A percentile compares a stretch with the other conserved stretches of the same genome.
phyloP scores from a whole-genome alignment of 2,329 filamentous ascomycete species.

The Microdochium paspali region DNA sequence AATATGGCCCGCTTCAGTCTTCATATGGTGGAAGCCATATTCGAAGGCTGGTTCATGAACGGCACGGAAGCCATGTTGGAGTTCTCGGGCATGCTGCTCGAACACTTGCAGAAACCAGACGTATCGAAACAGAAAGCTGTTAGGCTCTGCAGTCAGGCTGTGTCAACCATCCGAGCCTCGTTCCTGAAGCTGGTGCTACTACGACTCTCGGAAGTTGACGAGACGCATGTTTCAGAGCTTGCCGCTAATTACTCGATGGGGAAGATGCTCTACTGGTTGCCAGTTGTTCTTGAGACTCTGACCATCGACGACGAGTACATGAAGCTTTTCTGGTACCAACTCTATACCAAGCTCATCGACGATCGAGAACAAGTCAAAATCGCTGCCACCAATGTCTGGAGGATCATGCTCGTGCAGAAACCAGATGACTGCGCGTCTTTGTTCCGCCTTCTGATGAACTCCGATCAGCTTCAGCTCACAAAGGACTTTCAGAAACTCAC shows the following conservation, averaged over 20 bases:
- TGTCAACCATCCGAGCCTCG: constrained; percentile 64
- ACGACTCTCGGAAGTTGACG: constrained; percentile 74
- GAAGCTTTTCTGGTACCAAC: constrained; percentile 80
- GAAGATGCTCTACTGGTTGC: constrained; percentile 92
- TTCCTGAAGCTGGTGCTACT: constrained; percentile 75
- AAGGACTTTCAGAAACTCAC: constrained; percentile 75
- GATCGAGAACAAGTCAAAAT: constrained; percentile 56
- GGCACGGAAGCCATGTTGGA: constrained; percentile 78
- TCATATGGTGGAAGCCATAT: constrained; percentile 82
- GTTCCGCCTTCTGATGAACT: constrained; percentile 60
- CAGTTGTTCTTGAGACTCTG: constrained; percentile 71
- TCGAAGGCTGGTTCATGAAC: constrained; percentile 93
- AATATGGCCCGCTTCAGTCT: constrained; percentile 75
- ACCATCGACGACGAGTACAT: constrained; percentile 74
- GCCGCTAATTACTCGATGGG: constrained; percentile 67
- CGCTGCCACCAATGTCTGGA: constrained; percentile 75
- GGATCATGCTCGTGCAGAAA: constrained; percentile 91
- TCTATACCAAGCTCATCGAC: constrained; percentile 83
- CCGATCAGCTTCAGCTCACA: constrained; percentile 62
- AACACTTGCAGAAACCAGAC: constrained; percentile 81
- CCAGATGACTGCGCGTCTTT: constrained; percentile 70
- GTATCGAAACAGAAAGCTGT: constrained; percentile 76
- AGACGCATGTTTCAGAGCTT: constrained; percentile 44
- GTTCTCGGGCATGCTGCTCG: constrained; percentile 74
- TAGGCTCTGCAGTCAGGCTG: constrained; percentile 79